These are phyloP conservation scores for Phytopythium helicoides DNA, from an alignment of 352 stramenopile species.

Conservation along the genomic window DNA sequence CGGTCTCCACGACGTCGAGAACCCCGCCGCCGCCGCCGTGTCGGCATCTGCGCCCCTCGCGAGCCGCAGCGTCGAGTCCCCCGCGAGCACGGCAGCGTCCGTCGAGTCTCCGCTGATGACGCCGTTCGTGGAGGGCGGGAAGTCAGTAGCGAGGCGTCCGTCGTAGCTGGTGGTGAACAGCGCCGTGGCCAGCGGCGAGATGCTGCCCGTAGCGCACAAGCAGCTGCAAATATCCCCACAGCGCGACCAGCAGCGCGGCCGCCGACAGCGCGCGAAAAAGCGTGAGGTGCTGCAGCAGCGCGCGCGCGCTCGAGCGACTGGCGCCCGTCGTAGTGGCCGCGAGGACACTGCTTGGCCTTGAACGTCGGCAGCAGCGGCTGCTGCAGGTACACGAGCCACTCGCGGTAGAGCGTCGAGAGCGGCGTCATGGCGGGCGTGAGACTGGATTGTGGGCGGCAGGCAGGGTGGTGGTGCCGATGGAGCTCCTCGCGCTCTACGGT, in stretches of 20 bases:
- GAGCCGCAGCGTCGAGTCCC: slow-evolving; percentile 2
- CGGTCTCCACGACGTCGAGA: slow-evolving; percentile 54
- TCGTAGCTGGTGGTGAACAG: slow-evolving; percentile 64
- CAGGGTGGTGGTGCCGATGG: not conserved
- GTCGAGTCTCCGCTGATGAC: slow-evolving; percentile 4
- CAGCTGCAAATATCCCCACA: slow-evolving; percentile 61
- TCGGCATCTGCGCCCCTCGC: not conserved
- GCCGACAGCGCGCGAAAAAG: slow-evolving; percentile 31
- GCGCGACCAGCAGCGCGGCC: slow-evolving; percentile 15
- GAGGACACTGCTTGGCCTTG: slow-evolving; percentile 16
- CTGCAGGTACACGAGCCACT: slow-evolving; percentile 56
- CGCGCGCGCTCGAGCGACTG: too few relatives aligned
- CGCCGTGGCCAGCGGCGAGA: slow-evolving; percentile 60
- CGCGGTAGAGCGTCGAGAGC: slow-evolving; percentile 11
- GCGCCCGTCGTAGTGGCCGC: slow-evolving; percentile 20
- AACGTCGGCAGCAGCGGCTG: slow-evolving; percentile 56
- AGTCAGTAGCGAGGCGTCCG: slow-evolving; percentile 42
- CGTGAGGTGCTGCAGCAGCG: slow-evolving; percentile 41
- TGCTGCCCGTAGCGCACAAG: slow-evolving; percentile 75
- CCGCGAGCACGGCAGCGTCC: not conserved
- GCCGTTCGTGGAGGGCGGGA: slow-evolving; percentile 14
- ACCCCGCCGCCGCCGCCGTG: slow-evolving; percentile 16
- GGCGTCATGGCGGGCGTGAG: slow-evolving; percentile 11
- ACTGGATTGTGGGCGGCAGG: not conserved
- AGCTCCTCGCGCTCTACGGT: too few relatives aligned